phyloP scores from a whole-genome alignment of 352 stramenopile species.

The Thalassiosira exigua region DNA sequence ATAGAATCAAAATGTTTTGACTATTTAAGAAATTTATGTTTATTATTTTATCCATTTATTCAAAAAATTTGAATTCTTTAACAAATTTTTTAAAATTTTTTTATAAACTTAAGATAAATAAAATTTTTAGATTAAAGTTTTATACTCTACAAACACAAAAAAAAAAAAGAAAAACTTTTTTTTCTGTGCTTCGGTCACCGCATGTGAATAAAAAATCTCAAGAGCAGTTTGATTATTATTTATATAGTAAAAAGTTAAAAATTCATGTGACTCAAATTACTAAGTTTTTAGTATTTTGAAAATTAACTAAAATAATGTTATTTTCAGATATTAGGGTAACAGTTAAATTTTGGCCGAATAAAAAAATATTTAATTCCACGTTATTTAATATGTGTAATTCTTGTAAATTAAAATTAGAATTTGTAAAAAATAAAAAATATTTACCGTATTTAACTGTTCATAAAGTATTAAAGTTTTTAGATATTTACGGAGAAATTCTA shows the following conservation, averaged over 20 bases:
- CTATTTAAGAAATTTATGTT: slow-evolving; percentile 26
- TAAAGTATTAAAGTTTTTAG: background rate
- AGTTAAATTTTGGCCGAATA: background rate
- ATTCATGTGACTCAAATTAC: slow-evolving; percentile 5
- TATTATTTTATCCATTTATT: slow-evolving; percentile 40
- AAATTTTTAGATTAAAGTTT: slow-evolving; percentile 55
- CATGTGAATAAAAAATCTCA: slow-evolving; percentile 34
- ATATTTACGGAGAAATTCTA: background rate
- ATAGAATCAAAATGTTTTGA: slow-evolving; percentile 29
- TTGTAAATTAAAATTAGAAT: background rate
- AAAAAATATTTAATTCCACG: background rate
- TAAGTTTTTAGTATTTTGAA: slow-evolving; percentile 13
- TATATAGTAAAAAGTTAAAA: slow-evolving; percentile 24
- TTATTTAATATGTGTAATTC: background rate
- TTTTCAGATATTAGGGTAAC: background rate
- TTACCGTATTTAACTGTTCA: background rate
- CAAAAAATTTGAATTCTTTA: slow-evolving; percentile 28
- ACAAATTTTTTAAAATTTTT: slow-evolving; percentile 23
- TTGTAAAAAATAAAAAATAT: background rate
- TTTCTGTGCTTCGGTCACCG: slow-evolving; percentile 7
- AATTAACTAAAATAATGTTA: slow-evolving; percentile 33
- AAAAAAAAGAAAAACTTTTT: slow-evolving; percentile 16
- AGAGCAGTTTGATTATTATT: slow-evolving; percentile 13
- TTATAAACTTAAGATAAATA: slow-evolving; percentile 50
- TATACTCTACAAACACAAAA: slow-evolving; percentile 2